Percentiles rank a stretch among this genome's conserved stretches.
Evolutionary conservation across 2,329 filamentous ascomycete genomes (phyloP).

Genomic region (Colletotrichum australisinense): DNA sequence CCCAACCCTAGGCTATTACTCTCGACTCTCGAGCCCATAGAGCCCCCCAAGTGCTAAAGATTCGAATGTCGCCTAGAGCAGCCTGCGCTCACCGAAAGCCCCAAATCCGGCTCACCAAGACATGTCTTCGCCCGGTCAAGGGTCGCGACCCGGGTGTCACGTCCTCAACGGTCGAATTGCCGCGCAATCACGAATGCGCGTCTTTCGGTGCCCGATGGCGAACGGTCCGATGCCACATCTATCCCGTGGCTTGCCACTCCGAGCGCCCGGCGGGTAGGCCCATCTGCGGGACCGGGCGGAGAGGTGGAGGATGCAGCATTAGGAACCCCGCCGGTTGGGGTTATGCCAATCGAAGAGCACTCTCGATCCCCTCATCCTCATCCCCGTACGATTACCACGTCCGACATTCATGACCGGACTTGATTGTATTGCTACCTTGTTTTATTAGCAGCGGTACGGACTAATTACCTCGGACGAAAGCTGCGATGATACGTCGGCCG

Average conservation of each 20-base stretch:
- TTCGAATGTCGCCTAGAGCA: neutral
- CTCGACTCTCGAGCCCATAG: neutral
- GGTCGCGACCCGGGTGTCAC: constrained; percentile 6
- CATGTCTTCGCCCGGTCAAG: constrained; percentile 3
- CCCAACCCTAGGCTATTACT: constrained; percentile 8
- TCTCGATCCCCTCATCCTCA: neutral
- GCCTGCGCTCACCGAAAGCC: constrained; percentile 16
- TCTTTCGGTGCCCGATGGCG: constrained; percentile 2
- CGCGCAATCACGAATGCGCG: constrained; percentile 4
- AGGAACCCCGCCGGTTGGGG: constrained; percentile 8
- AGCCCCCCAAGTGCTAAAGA: neutral
- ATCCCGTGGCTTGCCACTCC: constrained; percentile 8
- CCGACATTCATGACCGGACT: neutral
- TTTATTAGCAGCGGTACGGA: constrained; percentile 1
- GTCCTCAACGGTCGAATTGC: neutral
- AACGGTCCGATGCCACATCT: constrained; percentile 18
- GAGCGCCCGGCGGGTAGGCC: constrained; percentile 4
- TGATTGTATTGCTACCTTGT: constrained; percentile 1
- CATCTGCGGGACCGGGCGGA: constrained; percentile 15
- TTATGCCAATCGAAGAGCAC: neutral
- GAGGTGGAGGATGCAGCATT: neutral
- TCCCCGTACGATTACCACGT: neutral
- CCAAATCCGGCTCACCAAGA: constrained; percentile 8
- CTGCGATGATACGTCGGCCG: neutral
- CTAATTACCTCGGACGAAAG: neutral